Percentiles rank a stretch among this genome's conserved stretches.
These are phyloP conservation scores for Cadophora malorum DNA, from an alignment of 2,329 filamentous ascomycete species.

Conservation along the genomic window DNA sequence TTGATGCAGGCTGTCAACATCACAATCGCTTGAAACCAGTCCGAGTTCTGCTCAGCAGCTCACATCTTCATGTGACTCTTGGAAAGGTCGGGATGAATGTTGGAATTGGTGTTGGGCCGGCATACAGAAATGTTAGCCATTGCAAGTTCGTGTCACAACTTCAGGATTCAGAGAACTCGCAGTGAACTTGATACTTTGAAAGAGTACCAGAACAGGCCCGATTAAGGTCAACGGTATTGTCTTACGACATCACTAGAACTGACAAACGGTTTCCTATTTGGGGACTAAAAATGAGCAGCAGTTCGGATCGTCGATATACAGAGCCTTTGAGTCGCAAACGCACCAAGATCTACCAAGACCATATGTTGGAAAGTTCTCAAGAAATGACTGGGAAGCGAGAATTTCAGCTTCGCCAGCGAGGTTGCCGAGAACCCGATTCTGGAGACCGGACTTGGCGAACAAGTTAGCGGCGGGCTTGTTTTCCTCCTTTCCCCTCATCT, in stretches of 20 bases:
- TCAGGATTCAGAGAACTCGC: background rate
- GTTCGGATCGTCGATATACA: background rate
- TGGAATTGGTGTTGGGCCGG: background rate
- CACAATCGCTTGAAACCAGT: background rate
- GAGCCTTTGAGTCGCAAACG: background rate
- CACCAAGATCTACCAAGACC: slow-evolving; percentile 1
- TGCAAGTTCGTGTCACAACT: background rate
- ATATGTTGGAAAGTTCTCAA: background rate
- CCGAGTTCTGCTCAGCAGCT: background rate
- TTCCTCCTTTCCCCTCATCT: slow-evolving; percentile 11
- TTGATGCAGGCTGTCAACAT: background rate
- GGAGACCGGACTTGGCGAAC: background rate
- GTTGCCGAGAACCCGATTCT: background rate
- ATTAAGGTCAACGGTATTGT: background rate
- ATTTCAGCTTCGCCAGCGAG: background rate
- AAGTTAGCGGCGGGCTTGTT: slow-evolving; percentile 7
- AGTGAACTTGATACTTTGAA: too few relatives aligned
- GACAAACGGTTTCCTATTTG: too few relatives aligned
- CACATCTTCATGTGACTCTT: background rate
- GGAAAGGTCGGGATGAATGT: background rate
- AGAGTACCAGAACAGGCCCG: too few relatives aligned
- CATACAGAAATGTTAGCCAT: background rate
- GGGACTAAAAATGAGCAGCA: background rate
- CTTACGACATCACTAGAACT: background rate
- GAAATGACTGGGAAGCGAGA: background rate